These are phyloP conservation scores for Linum usitatissimum DNA, from an alignment of 345 rosid genomes.

Conservation along the genomic window DNA sequence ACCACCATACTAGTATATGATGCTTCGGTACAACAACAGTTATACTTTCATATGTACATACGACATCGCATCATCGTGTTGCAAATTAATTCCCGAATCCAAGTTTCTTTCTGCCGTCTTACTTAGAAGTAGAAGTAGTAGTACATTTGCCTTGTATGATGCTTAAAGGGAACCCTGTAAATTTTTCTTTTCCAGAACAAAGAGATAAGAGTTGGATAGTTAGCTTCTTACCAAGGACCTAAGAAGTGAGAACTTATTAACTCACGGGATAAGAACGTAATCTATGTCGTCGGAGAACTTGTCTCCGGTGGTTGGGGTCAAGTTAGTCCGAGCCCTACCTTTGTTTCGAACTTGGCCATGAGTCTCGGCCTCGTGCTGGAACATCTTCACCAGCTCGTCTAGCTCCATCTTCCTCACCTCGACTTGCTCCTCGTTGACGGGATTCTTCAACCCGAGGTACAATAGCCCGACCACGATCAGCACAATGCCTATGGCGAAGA, in stretches of 20 bases:
- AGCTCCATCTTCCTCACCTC: conserved; percentile 67
- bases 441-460: conserved; percentile 69
- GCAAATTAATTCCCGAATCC: too few species aligned
- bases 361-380: conserved; percentile 96
- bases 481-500: conserved; percentile 39
- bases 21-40: too few species aligned
- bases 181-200: neutral
- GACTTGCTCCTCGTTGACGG: conserved; percentile 52
- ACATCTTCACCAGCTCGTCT: conserved; percentile 70
- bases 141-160: neutral
- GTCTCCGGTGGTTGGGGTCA: conserved; percentile 81
- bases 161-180: neutral
- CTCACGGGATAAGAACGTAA: conserved; percentile 50
- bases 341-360: conserved; percentile 67
- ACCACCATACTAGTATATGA: too few species aligned
- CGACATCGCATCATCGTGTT: too few species aligned
- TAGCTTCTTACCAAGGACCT: neutral
- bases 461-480: conserved; percentile 56
- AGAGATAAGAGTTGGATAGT: neutral
- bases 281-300: conserved; percentile 26
- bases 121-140: too few species aligned
- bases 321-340: conserved; percentile 31
- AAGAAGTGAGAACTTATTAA: neutral
- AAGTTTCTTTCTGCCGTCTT: too few species aligned
- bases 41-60: too few species aligned